These are phyloP conservation scores for Coemansia sp. DNA, from an alignment of 192 early-diverging fungal genomes.

Conservation along the genomic window DNA sequence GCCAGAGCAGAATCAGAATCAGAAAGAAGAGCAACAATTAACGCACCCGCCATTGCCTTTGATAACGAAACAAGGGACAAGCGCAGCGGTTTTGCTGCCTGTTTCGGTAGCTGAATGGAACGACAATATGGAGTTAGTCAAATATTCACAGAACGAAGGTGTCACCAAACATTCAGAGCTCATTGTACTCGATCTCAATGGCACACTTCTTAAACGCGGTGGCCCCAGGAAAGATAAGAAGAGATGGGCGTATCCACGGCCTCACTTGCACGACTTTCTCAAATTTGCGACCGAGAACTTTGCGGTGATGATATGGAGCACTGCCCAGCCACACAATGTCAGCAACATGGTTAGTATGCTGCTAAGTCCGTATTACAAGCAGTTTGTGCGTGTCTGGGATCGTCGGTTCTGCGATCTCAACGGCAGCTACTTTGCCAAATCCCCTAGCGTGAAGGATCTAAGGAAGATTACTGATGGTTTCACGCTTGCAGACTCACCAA, in stretches of 20 bases:
- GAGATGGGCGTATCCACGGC: slow-evolving; percentile 44
- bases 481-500: slow-evolving; percentile 31
- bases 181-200: slow-evolving; percentile 73
- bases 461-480: slow-evolving; percentile 56
- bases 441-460: slow-evolving; percentile 65
- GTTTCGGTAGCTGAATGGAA: slow-evolving; percentile 11
- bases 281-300: slow-evolving; percentile 59
- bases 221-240: not conserved
- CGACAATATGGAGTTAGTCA: slow-evolving; percentile 14
- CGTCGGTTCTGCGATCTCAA: slow-evolving; percentile 54
- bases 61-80: not conserved
- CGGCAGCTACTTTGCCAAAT: slow-evolving; percentile 48
- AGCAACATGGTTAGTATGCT: slow-evolving; percentile 54
- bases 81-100: slow-evolving; percentile 2
- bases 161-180: slow-evolving; percentile 45
- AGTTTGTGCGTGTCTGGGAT: slow-evolving; percentile 63
- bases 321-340: slow-evolving; percentile 60
- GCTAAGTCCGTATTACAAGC: slow-evolving; percentile 37
- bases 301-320: slow-evolving; percentile 77
- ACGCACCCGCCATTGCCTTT: not conserved
- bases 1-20: slow-evolving; percentile 3
- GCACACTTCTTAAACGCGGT: slow-evolving; percentile 60
- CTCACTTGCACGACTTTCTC: slow-evolving; percentile 58
- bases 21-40: not conserved
- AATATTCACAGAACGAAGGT: slow-evolving; percentile 33